Evolutionary conservation across 345 rosid genomes (phyloP).

Genomic region (Microcos paniculata): DNA sequence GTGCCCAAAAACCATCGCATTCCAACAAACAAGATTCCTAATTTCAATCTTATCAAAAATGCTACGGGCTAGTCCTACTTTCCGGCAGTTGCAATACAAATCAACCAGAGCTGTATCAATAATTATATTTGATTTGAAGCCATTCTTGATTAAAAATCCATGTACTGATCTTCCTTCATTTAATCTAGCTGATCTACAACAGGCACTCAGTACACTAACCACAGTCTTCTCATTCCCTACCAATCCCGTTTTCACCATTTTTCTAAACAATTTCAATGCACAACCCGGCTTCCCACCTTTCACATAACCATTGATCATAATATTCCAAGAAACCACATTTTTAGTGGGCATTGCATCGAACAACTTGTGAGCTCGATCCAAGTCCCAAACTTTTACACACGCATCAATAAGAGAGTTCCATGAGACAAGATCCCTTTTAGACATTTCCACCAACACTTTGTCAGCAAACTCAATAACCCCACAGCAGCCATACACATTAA

Average conservation of each 20-base stretch:
- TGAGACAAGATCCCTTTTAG: slow-evolving; percentile 45
- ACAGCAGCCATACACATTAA: slow-evolving; percentile 44
- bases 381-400: slow-evolving; percentile 26
- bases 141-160: slow-evolving; percentile 43
- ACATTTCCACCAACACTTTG: slow-evolving; percentile 55
- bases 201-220: slow-evolving; percentile 45
- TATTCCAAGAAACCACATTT: slow-evolving; percentile 60
- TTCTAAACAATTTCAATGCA: slow-evolving; percentile 57
- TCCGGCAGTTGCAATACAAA: slow-evolving; percentile 64
- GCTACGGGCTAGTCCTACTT: slow-evolving; percentile 47
- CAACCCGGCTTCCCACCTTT: slow-evolving; percentile 52
- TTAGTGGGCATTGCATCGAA: slow-evolving; percentile 50
- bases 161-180: slow-evolving; percentile 77
- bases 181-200: slow-evolving; percentile 61
- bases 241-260: slow-evolving; percentile 43
- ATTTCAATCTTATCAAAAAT: slow-evolving; percentile 42
- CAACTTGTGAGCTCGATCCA: slow-evolving; percentile 41
- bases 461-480: slow-evolving; percentile 36
- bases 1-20: slow-evolving; percentile 78
- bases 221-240: slow-evolving; percentile 42
- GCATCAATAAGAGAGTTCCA: slow-evolving; percentile 51
- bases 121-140: slow-evolving; percentile 27
- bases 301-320: slow-evolving; percentile 55
- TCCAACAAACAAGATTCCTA: slow-evolving; percentile 61
- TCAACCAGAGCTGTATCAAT: slow-evolving; percentile 54